These are phyloP conservation scores for Globisporangium nagaii DNA, from an alignment of 352 stramenopile genomes.

Conservation along the genomic window DNA sequence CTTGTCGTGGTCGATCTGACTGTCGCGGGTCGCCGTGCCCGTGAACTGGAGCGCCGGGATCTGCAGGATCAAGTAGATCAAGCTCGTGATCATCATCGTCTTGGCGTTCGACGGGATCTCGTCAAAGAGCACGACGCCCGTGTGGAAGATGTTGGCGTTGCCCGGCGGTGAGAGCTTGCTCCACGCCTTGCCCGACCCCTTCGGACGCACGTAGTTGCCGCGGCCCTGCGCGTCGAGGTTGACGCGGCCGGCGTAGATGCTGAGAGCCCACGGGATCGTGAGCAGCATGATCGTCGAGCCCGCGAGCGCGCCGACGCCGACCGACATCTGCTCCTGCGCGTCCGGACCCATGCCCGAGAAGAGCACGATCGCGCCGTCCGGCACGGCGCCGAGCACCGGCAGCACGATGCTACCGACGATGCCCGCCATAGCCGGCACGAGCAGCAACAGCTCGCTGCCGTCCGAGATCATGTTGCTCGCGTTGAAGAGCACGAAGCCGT, in stretches of 20 bases:
- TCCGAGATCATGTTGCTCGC: constrained; percentile 97
- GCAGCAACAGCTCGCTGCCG: constrained; percentile 96
- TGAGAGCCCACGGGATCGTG: constrained; percentile 96
- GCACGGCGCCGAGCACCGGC: constrained; percentile 95
- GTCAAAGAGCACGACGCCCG: constrained; percentile 76
- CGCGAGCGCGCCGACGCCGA: constrained; percentile 97
- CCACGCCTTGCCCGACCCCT: constrained; percentile 64
- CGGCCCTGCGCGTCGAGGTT: constrained; percentile 88
- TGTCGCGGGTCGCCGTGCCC: constrained; percentile 48
- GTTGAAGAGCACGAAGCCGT: constrained; percentile 97
- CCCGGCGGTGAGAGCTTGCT: constrained; percentile 81
- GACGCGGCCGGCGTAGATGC: constrained; percentile 91
- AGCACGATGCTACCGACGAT: constrained; percentile 96
- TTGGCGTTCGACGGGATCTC: constrained; percentile 87
- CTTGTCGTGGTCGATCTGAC: constrained; percentile 51
- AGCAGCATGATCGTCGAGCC: constrained; percentile 99
- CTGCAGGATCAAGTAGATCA: constrained; percentile 96
- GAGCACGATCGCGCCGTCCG: constrained; percentile 96
- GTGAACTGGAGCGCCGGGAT: constrained; percentile 90
- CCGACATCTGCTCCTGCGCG: constrained; percentile 92
- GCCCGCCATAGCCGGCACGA: constrained; percentile 93
- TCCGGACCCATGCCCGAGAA: constrained; percentile 94
- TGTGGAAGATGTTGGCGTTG: constrained; percentile 57
- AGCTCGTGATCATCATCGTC: constrained; percentile 90
- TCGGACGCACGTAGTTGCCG: constrained; percentile 82